Conservation (phyloP, 768 basidiomycete species). For the Kwoniella newhampshirensis region DNA sequence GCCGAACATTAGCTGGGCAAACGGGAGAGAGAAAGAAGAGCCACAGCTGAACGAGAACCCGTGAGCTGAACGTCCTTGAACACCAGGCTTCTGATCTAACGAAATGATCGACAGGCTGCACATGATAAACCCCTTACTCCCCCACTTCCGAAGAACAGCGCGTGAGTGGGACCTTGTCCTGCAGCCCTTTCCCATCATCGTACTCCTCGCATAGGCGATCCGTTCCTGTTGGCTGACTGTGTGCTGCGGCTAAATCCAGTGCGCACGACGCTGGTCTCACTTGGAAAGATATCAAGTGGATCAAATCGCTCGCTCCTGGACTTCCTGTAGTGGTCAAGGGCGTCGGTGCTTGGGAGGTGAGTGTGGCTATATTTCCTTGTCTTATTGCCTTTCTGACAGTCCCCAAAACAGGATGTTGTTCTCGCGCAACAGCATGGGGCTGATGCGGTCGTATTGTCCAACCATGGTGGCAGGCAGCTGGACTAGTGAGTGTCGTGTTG, state of each 20-base stretch:
- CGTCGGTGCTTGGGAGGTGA: conserved; percentile 47
- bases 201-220: too few relatives aligned
- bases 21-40: conserved; percentile 25
- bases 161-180: conserved; percentile 19
- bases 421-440: conserved; percentile 54
- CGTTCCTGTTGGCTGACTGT: too few relatives aligned
- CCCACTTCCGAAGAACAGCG: neutral
- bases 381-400: conserved; percentile 28
- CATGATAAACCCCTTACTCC: conserved; percentile 10
- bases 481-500: conserved; percentile 56
- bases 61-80: conserved; percentile 24
- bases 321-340: conserved; percentile 55
- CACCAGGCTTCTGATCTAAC: neutral
- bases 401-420: conserved; percentile 43
- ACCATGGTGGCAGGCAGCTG: conserved; percentile 64
- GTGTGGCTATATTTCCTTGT: too few relatives aligned
- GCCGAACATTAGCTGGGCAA: conserved; percentile 20
- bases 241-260: conserved; percentile 7
- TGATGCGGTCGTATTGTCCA: conserved; percentile 56
- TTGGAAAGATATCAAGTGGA: conserved; percentile 53
- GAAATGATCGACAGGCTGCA: conserved; percentile 6
- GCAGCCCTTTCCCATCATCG: neutral
- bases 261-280: conserved; percentile 38
- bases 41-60: conserved; percentile 32
- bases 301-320: conserved; percentile 41